Conservation (phyloP, 495 filamentous ascomycete species). For the Recurvomyces mirabilis region DNA sequence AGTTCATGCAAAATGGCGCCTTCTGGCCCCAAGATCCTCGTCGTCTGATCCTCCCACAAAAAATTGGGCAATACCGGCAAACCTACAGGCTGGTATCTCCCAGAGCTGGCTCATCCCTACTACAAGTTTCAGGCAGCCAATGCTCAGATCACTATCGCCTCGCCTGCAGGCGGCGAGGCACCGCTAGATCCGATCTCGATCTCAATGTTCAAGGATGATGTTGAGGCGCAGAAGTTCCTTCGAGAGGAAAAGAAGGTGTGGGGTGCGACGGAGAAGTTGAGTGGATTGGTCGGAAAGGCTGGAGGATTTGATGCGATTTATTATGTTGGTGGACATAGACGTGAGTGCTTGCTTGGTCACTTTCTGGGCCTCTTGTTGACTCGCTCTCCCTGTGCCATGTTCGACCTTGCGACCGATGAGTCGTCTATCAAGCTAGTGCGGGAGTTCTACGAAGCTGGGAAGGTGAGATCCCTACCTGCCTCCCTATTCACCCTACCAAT, state of each 20-base stretch:
- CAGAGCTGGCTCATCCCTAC: conserved; percentile 63
- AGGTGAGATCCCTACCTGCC: too few relatives aligned
- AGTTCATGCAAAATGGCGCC: too few relatives aligned
- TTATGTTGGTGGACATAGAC: too few relatives aligned
- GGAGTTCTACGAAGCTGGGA: conserved; percentile 42
- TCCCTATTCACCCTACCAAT: too few relatives aligned
- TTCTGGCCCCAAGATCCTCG: conserved; percentile 45
- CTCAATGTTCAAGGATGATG: conserved; percentile 47
- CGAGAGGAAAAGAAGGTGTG: too few relatives aligned
- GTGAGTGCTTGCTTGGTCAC: too few relatives aligned
- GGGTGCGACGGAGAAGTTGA: too few relatives aligned
- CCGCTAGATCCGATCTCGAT: conserved; percentile 60
- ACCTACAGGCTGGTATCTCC: conserved; percentile 58
- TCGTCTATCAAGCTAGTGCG: conserved; percentile 44
- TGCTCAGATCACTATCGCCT: conserved; percentile 48
- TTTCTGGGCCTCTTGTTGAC: too few relatives aligned
- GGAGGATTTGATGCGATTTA: too few relatives aligned
- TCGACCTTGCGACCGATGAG: conserved; percentile 45
- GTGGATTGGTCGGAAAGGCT: too few relatives aligned
- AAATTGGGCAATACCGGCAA: conserved; percentile 41
- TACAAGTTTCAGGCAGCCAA: conserved; percentile 43
- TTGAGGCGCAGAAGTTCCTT: too few relatives aligned
- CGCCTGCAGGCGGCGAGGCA: conserved; percentile 55
- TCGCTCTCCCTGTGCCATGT: conserved; percentile 59
- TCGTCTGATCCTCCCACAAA: conserved; percentile 55